These are phyloP conservation scores for Cryptococcus sp. DNA, from an alignment of 1,284 basidiomycete species.

Conservation along the genomic window DNA sequence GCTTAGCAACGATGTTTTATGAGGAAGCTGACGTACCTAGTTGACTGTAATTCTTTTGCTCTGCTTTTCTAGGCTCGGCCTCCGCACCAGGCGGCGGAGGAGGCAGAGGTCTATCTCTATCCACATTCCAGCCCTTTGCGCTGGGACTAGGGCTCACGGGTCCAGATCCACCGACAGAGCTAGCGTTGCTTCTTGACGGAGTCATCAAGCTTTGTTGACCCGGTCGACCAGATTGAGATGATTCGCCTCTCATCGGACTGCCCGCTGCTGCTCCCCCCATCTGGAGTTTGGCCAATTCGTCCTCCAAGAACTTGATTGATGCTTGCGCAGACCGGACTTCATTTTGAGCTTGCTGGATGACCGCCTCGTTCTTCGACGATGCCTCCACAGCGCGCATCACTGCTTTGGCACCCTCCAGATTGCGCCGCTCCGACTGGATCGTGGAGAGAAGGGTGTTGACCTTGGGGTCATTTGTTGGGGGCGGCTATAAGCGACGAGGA, in stretches of 20 bases:
- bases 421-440: conserved; percentile 50
- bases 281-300: conserved; percentile 51
- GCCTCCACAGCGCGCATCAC: conserved; percentile 53
- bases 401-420: conserved; percentile 53
- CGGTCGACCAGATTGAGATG: conserved; percentile 8
- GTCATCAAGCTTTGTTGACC: conserved; percentile 18
- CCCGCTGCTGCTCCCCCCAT: conserved; percentile 13
- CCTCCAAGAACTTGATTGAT: conserved; percentile 51
- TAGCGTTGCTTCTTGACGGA: conserved; percentile 20
- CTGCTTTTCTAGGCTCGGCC: conserved; percentile 18
- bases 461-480: conserved; percentile 41
- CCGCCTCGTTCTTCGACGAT: conserved; percentile 51
- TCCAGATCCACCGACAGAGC: conserved; percentile 4
- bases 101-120: conserved; percentile 43
- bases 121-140: conserved; percentile 17
- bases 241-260: conserved; percentile 21
- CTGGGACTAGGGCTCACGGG: conserved; percentile 32
- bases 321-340: conserved; percentile 52
- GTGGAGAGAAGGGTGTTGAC: conserved; percentile 48
- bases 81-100: conserved; percentile 30
- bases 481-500: conserved; percentile 12
- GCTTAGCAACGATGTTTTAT: not conserved
- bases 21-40: conserved; percentile 35
- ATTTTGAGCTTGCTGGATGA: conserved; percentile 54
- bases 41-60: conserved; percentile 49